Evolutionary conservation across 179 eudicot genomes (phyloP).

Genomic region (Patellifolia procumbens): DNA sequence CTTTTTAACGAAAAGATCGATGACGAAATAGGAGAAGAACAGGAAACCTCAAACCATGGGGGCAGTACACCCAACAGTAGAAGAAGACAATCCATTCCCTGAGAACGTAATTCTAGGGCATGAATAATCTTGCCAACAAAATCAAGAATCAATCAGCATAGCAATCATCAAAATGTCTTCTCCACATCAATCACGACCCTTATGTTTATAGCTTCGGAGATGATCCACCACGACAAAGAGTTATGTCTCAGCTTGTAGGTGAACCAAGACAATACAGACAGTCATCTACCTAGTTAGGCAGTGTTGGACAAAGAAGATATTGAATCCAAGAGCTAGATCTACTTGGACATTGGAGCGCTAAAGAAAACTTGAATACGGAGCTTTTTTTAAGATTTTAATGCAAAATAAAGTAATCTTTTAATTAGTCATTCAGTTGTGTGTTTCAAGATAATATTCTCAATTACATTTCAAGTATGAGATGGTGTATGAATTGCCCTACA

Average conservation of each 20-base stretch:
- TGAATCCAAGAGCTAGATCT: background rate
- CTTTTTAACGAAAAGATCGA: conserved; percentile 37
- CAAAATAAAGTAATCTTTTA: no score
- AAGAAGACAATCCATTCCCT: conserved; percentile 46
- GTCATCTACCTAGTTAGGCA: background rate
- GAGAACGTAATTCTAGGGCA: background rate
- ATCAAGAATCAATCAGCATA: background rate
- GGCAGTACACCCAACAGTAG: conserved; percentile 23
- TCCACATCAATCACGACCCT: background rate
- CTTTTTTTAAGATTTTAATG: no score
- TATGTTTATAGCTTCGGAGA: background rate
- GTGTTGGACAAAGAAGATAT: background rate
- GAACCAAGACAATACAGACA: background rate
- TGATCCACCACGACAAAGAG: background rate
- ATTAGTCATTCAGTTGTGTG: background rate
- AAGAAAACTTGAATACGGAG: background rate
- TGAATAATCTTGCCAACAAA: background rate
- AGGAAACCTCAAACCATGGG: conserved; percentile 18
- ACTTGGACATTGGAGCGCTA: background rate
- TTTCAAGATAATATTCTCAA: background rate
- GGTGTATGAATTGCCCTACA: background rate
- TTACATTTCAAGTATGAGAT: background rate
- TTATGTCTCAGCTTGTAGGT: background rate
- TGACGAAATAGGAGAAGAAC: conserved; percentile 33
- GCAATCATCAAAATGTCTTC: background rate